These are phyloP conservation scores for Lathyrus sativus DNA, from an alignment of 306 rosid genomes.

Conservation along the genomic window DNA sequence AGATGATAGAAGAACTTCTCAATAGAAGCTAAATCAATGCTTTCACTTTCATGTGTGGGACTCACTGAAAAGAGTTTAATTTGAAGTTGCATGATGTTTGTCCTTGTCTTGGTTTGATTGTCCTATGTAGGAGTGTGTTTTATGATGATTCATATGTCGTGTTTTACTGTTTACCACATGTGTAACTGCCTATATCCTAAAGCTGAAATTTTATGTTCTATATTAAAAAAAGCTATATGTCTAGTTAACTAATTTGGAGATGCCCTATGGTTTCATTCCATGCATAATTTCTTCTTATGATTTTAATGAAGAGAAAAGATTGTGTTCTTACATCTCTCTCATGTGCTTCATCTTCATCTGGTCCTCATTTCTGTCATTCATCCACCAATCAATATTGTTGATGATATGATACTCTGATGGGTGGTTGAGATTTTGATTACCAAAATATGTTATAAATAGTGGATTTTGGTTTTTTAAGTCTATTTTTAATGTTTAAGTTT, in stretches of 20 bases:
- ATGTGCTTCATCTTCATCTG: no score
- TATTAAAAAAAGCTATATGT: background rate
- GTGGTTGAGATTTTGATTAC: no score
- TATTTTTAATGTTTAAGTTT: background rate
- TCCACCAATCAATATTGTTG: no score
- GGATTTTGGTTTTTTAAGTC: background rate
- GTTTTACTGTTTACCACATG: slow-evolving; percentile 11
- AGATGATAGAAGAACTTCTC: slow-evolving; percentile 90
- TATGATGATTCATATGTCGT: background rate
- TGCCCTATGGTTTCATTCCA: slow-evolving; percentile 17
- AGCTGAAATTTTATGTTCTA: background rate
- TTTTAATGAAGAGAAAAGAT: background rate
- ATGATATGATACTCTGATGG: no score
- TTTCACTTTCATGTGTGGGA: slow-evolving; percentile 38
- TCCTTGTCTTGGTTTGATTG: slow-evolving; percentile 34
- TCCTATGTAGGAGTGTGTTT: slow-evolving; percentile 38
- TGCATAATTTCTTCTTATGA: slow-evolving; percentile 3
- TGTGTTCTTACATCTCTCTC: no score
- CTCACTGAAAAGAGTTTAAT: slow-evolving; percentile 12
- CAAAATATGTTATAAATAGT: background rate
- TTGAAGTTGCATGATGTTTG: slow-evolving; percentile 16
- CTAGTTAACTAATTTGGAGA: background rate
- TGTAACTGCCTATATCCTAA: slow-evolving; percentile 18
- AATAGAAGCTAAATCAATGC: slow-evolving; percentile 44
- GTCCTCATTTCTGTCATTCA: no score